phyloP scores from a whole-genome alignment of 108 stramenopile species.

The Parietichytrium sp. region DNA sequence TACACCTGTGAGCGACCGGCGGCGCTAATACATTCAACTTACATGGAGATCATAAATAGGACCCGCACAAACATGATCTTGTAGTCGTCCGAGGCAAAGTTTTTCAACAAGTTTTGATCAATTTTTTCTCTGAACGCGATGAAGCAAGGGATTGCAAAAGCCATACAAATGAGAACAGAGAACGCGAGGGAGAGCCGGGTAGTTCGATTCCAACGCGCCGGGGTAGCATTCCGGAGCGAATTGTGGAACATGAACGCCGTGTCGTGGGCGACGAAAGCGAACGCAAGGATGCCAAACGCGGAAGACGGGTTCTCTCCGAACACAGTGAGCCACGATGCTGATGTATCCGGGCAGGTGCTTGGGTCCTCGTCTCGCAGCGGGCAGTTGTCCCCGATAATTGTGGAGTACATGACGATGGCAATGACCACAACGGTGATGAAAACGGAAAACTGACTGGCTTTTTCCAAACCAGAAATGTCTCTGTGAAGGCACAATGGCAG shows the following conservation, averaged over 20 bases:
- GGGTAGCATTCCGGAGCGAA: constrained; percentile 17
- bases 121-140: background rate
- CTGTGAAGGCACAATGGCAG: constrained; percentile 11
- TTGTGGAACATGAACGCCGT: constrained; percentile 23
- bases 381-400: constrained; percentile 23
- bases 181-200: background rate
- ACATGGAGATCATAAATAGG: constrained; percentile 38
- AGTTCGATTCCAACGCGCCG: background rate
- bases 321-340: constrained; percentile 25
- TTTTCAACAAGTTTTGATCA: constrained; percentile 2
- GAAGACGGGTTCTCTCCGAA: constrained; percentile 10
- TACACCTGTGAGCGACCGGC: too few relatives aligned
- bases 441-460: constrained; percentile 2
- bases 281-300: constrained; percentile 24
- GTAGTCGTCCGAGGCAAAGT: constrained; percentile 18
- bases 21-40: too few relatives aligned
- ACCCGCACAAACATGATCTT: constrained; percentile 23
- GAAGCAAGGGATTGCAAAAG: background rate
- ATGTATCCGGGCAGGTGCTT: constrained; percentile 15
- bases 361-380: constrained; percentile 11
- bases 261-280: constrained; percentile 33
- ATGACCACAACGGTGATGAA: constrained; percentile 6
- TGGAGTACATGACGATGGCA: background rate
- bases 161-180: background rate
- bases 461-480: constrained; percentile 16